Evolutionary conservation across 768 basidiomycete species (phyloP).

Genomic region (Suillus clintonianus): DNA sequence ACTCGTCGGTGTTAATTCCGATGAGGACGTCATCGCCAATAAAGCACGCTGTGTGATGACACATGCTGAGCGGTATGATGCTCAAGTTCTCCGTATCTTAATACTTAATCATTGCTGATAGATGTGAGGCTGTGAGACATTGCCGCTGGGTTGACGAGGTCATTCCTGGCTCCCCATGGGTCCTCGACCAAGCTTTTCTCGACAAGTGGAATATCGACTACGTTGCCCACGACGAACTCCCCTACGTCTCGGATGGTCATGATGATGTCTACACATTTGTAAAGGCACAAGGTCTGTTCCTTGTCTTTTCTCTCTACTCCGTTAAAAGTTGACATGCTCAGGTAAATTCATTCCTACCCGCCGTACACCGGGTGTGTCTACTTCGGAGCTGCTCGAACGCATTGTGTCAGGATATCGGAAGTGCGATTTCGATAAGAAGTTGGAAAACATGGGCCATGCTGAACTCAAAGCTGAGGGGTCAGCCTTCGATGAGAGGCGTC

Average conservation of each 20-base stretch:
- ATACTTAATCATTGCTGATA: conserved; percentile 26
- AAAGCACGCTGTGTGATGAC: conserved; percentile 87
- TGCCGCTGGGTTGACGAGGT: conserved; percentile 98
- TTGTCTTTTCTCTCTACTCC: not conserved
- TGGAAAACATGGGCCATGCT: conserved; percentile 82
- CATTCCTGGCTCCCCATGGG: conserved; percentile 89
- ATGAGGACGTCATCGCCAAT: conserved; percentile 74
- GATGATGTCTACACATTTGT: conserved; percentile 85
- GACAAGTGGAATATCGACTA: conserved; percentile 91
- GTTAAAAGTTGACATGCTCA: conserved; percentile 26
- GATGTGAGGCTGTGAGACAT: conserved; percentile 89
- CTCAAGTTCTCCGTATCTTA: not conserved
- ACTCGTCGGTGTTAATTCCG: conserved; percentile 90
- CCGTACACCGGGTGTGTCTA: conserved; percentile 92
- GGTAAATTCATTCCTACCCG: conserved; percentile 96
- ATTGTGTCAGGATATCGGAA: conserved; percentile 87
- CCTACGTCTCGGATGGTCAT: conserved; percentile 76
- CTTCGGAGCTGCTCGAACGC: conserved; percentile 88
- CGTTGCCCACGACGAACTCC: conserved; percentile 93
- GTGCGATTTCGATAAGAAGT: conserved; percentile 85
- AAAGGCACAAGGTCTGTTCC: conserved; percentile 71
- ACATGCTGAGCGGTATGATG: conserved; percentile 76
- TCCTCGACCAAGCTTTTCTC: conserved; percentile 79
- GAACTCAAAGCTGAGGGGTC: conserved; percentile 65
- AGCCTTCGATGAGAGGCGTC: conserved; percentile 18